phyloP scores from a whole-genome alignment of 768 basidiomycete genomes.

The Russula virescens region DNA sequence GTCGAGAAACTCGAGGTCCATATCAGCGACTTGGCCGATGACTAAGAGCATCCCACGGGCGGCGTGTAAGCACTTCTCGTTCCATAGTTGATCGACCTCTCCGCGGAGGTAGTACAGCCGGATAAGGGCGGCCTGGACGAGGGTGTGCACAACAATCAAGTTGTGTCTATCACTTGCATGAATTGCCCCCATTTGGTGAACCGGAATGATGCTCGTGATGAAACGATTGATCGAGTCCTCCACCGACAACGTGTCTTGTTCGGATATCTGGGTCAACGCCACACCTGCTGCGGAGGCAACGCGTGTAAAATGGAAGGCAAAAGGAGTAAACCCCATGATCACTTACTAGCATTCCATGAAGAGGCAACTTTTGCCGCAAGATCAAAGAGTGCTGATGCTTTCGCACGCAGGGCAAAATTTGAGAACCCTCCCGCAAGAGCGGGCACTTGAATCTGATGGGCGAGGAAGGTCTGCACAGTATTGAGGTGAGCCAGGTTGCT shows the following conservation, averaged over 20 bases:
- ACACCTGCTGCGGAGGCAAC: slow-evolving; percentile 24
- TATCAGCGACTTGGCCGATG: slow-evolving; percentile 55
- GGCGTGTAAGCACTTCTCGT: slow-evolving; percentile 61
- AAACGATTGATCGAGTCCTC: slow-evolving; percentile 64
- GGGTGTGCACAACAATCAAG: slow-evolving; percentile 55
- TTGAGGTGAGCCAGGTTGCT: slow-evolving; percentile 47
- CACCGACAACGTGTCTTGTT: slow-evolving; percentile 53
- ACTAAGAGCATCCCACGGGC: slow-evolving; percentile 55
- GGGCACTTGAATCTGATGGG: slow-evolving; percentile 45
- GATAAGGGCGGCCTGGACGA: slow-evolving; percentile 61
- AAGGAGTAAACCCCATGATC: slow-evolving; percentile 18
- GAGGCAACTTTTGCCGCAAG: slow-evolving; percentile 57
- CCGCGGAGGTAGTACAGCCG: slow-evolving; percentile 49
- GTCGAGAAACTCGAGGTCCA: slow-evolving; percentile 68
- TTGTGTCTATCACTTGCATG: slow-evolving; percentile 53
- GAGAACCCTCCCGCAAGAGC: slow-evolving; percentile 51
- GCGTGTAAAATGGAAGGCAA: not conserved
- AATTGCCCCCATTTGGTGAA: slow-evolving; percentile 56
- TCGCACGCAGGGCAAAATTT: slow-evolving; percentile 57
- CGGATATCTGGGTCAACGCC: slow-evolving; percentile 42
- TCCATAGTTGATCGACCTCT: slow-evolving; percentile 48
- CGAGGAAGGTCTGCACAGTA: slow-evolving; percentile 58
- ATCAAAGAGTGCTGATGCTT: slow-evolving; percentile 71
- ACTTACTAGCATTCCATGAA: slow-evolving; percentile 55
- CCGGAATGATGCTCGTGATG: slow-evolving; percentile 54